Evolutionary conservation across 2,329 filamentous ascomycete genomes (phyloP), one percentile per base, ranked within the genome.

Genomic region (Colletotrichum sp.): DNA sequence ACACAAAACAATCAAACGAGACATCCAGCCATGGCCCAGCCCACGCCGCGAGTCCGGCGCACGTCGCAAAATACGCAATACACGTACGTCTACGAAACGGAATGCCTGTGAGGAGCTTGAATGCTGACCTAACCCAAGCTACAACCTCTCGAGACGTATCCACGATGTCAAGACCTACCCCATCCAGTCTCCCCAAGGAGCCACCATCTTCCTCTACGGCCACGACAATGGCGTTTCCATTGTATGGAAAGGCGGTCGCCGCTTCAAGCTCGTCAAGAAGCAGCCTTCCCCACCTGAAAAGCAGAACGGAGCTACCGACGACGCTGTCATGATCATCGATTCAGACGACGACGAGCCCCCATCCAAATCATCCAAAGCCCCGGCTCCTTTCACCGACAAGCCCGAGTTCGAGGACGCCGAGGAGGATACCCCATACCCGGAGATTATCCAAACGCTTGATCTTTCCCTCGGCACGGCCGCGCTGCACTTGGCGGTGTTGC

Each of bases 221-320:
- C 91, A 93, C 77, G 90, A 92, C 73, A 90, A 89, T 80, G 91
- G 91, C 58, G 82, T 92, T 55, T 90, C 88, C 5, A 78, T 93
- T 47, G 81, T 90, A 29, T 93, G 91, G 91, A 87, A 90, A 55
- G 91, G 91, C 59, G 91, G 91, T 13, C 87, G 86, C 65, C 85
- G 86, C n/a, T 89, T 93, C 77, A 92, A 91, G 79, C 75, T 84
- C 3, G 76, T 81, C 2, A 81, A 84, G 47, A 84, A 86, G 66
- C 77, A 79, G 18, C 74, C 77, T 3, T 72, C 78, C 18, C 76
- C 79, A 61, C 74, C 78, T 72, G 83, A 84, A 72, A 90, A 89
- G 76, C 84, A 86, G 61, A 92, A 92, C 76, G 90, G 90, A 15
- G 77, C 82, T 0, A 79, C 80, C 5, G 86, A 87, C 21, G 89